Base-by-base conservation (phyloP, 345 rosid genomes). In the Murraya koenigii region DNA sequence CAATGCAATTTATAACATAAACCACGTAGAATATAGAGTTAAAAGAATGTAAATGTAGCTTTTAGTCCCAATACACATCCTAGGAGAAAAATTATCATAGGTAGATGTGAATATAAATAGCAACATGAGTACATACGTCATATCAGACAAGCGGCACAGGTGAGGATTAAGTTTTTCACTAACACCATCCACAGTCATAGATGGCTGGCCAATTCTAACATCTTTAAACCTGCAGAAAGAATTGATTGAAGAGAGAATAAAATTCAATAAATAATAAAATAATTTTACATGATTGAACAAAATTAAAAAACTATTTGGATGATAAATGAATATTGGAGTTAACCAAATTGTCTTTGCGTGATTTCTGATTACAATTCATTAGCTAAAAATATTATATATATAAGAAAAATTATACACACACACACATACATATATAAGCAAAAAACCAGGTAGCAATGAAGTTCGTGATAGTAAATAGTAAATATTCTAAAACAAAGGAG, bases 81-180 rank as follows among this genome's bases (percentile, higher is more conserved):
- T 28, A 17, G n/a, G 32, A 63, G n/a, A 15, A 30, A 63, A 28
- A 44, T 20, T 26, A 62, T 39, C 66, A 59, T 22, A 25, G 54
- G 26, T 25, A 35, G 13, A 23, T 25, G 15, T 8, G 28, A 23
- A 26, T 28, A 38, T 15, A 26, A 61, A 44, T 19, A 41, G 22
- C 6, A n/a, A 77, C 65, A 78, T 3, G 35, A 33, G 32, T 30
- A 80, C 85, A 75, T 86, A 92, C 97, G 99, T 95, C 83, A 79
- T 83, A 55, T 92, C 99, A 19, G 94, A 86, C 83, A 95, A 81
- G 49, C 97, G 97, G 77, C 99, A 93, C 83, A 79, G 85, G 74
- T 93, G 98, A 13, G 98, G 99, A 79, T 66, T 81, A 52, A 93
- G 80, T 39, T 64, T 49, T 58, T 88, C 89, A 17, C 56, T 56